Conservation (phyloP, 805 yeast species). For the Candida methanosorbosa region DNA sequence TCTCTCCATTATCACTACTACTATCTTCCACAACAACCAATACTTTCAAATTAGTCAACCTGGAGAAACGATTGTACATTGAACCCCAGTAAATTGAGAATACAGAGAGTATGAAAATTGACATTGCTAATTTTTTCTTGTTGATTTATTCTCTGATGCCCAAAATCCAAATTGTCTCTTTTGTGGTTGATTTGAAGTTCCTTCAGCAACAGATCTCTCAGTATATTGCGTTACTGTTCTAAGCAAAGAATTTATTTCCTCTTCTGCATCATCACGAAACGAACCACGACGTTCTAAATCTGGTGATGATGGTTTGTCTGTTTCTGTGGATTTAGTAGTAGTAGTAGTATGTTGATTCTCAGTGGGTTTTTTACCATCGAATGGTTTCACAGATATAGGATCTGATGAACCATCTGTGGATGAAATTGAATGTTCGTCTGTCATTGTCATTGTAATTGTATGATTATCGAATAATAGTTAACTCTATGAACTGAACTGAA, state of each 20-base stretch:
- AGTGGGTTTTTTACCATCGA: too few relatives aligned
- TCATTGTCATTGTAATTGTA: too few relatives aligned
- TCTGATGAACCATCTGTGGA: too few relatives aligned
- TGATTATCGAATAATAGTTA: too few relatives aligned
- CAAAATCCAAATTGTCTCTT: constrained; percentile 7
- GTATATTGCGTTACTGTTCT: constrained; percentile 16
- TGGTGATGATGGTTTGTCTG: too few relatives aligned
- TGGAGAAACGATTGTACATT: constrained; percentile 22
- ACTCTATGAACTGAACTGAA: too few relatives aligned
- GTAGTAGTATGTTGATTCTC: too few relatives aligned
- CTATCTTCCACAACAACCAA: constrained; percentile 28
- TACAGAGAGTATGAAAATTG: constrained; percentile 27
- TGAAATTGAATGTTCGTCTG: too few relatives aligned
- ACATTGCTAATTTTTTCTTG: constrained; percentile 11
- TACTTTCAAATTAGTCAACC: constrained; percentile 26
- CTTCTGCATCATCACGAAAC: neutral
- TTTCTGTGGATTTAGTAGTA: too few relatives aligned
- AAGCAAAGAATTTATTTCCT: constrained; percentile 3
- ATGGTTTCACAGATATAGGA: too few relatives aligned
- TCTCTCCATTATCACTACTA: constrained; percentile 9
- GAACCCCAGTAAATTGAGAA: constrained; percentile 44
- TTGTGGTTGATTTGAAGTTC: neutral
- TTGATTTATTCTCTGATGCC: constrained; percentile 9
- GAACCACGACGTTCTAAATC: too few relatives aligned
- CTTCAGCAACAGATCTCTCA: constrained; percentile 9